Base-by-base conservation (phyloP, 345 rosid species). In the rapeseed (Brassica napus) region DNA sequence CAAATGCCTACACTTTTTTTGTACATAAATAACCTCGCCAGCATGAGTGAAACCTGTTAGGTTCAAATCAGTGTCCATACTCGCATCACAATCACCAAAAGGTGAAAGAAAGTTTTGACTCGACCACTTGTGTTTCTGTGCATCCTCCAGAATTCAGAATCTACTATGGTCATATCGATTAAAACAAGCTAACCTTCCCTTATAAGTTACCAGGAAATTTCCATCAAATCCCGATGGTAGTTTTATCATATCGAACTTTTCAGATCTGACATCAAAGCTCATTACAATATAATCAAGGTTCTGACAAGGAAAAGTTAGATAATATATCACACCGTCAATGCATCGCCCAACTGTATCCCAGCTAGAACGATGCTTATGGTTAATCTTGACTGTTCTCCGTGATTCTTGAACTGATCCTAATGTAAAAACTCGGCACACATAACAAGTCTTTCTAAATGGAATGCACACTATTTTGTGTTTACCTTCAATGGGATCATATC, bases 391-490 rank as follows among this genome's bases (percentile, higher is more conserved):
- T 10, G 58, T 21, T 72, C 68, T 72, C 59, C 68, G 61, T 61
- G 68, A 37, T 39, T 24, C 8, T 26, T 61, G 15, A 60, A 26
- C 57, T 61, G 68, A 39, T 60, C 76, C 68, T 39, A 72, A 15
- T 3, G 68, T 72, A 35, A 39, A 5, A n/a, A 72, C 18, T 5
- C 35, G 21, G 6, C 34, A 68, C 35, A 4, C 6, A 3, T 64
- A 0, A 21, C 9, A 11, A 61, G 0, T 0, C 9, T 1, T 66
- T 0, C 21, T 1, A 18, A 0, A 21, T 5, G 70, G 54, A 12
- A 66, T 2, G 54, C 70, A 66, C 26, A 67, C 1, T 10, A 67
- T 34, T 67, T 67, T 67, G 57, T 67, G 71, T 67, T 39, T 42
- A 67, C 71, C 34, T 12, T 21, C 18, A 15, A 12, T 6, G 2